These are phyloP conservation scores for Boletus huronensis DNA, from an alignment of 768 basidiomycete species.

Conservation along the genomic window DNA sequence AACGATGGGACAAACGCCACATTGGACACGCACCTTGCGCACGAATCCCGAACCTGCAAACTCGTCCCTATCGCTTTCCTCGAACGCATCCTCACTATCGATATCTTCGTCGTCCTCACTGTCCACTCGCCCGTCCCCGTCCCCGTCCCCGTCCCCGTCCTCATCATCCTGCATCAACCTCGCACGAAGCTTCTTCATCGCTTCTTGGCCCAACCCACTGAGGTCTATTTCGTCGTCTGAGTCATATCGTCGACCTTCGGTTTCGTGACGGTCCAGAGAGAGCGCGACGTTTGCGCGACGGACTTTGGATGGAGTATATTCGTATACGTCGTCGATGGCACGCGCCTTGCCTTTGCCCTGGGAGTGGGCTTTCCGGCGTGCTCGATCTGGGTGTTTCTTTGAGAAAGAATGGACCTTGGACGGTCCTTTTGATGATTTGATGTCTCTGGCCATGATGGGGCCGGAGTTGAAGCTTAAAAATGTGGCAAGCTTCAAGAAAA, in stretches of 20 bases:
- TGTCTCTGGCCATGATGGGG: constrained; percentile 16
- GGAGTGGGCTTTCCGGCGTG: constrained; percentile 37
- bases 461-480: not conserved
- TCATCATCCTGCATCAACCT: constrained; percentile 51
- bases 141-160: constrained; percentile 39
- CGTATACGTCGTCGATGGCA: constrained; percentile 57
- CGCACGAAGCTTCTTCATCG: constrained; percentile 36
- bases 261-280: constrained; percentile 57
- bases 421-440: constrained; percentile 12
- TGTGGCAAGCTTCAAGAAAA: no score
- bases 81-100: constrained; percentile 80
- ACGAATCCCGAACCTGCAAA: constrained; percentile 59
- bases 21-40: constrained; percentile 9
- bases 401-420: not conserved
- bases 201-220: constrained; percentile 25
- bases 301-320: constrained; percentile 48
- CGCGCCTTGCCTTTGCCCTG: constrained; percentile 20
- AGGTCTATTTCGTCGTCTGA: constrained; percentile 42
- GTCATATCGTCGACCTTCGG: constrained; percentile 26
- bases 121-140: no score
- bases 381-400: constrained; percentile 47
- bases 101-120: constrained; percentile 82
- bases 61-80: constrained; percentile 76
- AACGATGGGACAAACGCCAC: not conserved
- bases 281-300: constrained; percentile 52